Conservation (phyloP, 169 alveolate genomes). For the Babesia gibsoni region DNA sequence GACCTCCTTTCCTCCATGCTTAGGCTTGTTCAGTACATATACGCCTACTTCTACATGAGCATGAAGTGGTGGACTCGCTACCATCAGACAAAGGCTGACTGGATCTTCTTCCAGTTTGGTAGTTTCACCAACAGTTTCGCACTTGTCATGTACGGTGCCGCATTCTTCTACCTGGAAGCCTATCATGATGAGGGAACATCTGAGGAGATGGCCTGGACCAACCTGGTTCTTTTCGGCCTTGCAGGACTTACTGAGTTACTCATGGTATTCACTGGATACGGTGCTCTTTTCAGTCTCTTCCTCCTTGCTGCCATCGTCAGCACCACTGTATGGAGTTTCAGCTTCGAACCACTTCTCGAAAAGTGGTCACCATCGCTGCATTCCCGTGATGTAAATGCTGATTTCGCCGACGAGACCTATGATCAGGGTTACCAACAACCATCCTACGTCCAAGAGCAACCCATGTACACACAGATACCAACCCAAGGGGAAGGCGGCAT, state of each 20-base stretch:
- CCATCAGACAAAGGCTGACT: slow-evolving; percentile 84
- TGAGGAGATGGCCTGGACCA: slow-evolving; percentile 84
- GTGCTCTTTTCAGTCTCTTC: slow-evolving; percentile 79
- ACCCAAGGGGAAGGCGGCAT: slow-evolving; percentile 5
- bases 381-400: slow-evolving; percentile 80
- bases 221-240: slow-evolving; percentile 72
- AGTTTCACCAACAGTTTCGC: slow-evolving; percentile 79
- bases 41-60: slow-evolving; percentile 80
- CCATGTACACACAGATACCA: slow-evolving; percentile 26
- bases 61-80: slow-evolving; percentile 85
- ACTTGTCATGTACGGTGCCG: slow-evolving; percentile 81
- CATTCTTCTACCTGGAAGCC: slow-evolving; percentile 80
- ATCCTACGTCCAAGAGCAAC: slow-evolving; percentile 30
- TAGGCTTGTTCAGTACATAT: slow-evolving; percentile 76
- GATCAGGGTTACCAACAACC: slow-evolving; percentile 26
- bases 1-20: slow-evolving; percentile 76
- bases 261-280: slow-evolving; percentile 84
- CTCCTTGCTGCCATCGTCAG: slow-evolving; percentile 76
- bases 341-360: slow-evolving; percentile 82
- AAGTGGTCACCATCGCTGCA: slow-evolving; percentile 83
- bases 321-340: slow-evolving; percentile 82
- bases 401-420: slow-evolving; percentile 65
- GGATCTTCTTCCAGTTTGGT: slow-evolving; percentile 81
- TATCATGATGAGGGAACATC: slow-evolving; percentile 85
- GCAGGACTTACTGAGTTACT: slow-evolving; percentile 81